These are phyloP conservation scores for Jacaranda copaia DNA, from an alignment of 257 asterid species.

Conservation along the genomic window DNA sequence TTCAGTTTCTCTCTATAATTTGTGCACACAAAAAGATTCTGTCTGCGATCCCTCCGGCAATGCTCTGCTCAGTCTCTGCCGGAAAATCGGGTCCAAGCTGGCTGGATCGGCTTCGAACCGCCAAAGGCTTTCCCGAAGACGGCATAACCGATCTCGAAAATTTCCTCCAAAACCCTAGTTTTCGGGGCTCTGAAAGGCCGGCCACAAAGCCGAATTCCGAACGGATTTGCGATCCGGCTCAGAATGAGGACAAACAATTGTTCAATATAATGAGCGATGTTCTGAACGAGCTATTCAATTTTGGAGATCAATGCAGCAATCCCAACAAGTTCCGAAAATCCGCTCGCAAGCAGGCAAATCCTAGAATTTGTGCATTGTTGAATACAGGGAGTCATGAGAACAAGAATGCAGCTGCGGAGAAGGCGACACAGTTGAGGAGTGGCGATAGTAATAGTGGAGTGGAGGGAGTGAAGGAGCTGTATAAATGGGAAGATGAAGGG, in stretches of 20 bases:
- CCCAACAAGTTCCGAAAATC: constrained; percentile 47
- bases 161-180: constrained; percentile 52
- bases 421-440: constrained; percentile 38
- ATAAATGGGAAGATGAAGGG: constrained; percentile 43
- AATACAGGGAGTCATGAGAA: constrained; percentile 28
- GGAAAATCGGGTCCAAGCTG: constrained; percentile 70
- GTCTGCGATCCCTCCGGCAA: constrained; percentile 37
- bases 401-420: constrained; percentile 37
- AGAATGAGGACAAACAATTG: constrained; percentile 39
- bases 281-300: constrained; percentile 79
- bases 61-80: constrained; percentile 60
- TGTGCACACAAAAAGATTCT: no score
- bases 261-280: constrained; percentile 54
- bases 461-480: constrained; percentile 45
- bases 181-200: constrained; percentile 34
- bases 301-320: constrained; percentile 52
- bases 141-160: constrained; percentile 60
- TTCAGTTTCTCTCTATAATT: constrained; percentile 14
- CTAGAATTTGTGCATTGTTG: constrained; percentile 54
- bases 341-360: constrained; percentile 78
- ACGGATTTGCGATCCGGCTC: constrained; percentile 31
- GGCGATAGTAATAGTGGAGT: constrained; percentile 56
- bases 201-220: constrained; percentile 25
- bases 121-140: constrained; percentile 72
- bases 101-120: constrained; percentile 82